Evolutionary conservation across 306 rosid genomes (phyloP).

Genomic region (Datisca glomerata): DNA sequence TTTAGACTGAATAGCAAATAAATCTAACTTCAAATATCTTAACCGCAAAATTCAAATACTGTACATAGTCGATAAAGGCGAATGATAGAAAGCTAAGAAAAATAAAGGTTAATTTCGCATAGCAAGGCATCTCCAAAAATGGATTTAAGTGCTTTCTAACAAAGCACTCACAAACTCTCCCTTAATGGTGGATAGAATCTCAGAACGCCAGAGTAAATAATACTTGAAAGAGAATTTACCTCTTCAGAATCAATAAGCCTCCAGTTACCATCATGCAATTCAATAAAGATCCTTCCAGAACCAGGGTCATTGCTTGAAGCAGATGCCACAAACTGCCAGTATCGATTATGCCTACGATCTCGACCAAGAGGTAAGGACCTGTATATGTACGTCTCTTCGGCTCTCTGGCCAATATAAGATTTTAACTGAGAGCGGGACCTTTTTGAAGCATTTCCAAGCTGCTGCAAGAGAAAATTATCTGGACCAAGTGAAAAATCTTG

Average conservation of each 20-base stretch:
- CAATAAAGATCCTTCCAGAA: conserved; percentile 89
- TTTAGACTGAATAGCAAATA: no score
- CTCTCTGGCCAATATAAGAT: conserved; percentile 77
- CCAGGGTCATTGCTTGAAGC: conserved; percentile 95
- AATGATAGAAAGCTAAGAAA: no score
- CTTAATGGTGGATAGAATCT: no score
- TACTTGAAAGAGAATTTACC: conserved; percentile 28
- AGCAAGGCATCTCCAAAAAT: no score
- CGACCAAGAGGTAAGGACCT: conserved; percentile 98
- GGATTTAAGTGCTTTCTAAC: no score
- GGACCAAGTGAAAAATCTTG: conserved; percentile 54
- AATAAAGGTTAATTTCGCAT: no score
- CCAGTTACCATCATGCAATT: conserved; percentile 78
- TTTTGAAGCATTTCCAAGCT: conserved; percentile 66
- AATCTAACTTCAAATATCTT: no score
- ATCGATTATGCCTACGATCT: conserved; percentile 92
- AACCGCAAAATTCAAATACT: no score
- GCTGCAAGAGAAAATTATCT: conserved; percentile 59
- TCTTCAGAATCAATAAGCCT: conserved; percentile 88
- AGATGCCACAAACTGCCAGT: conserved; percentile 95
- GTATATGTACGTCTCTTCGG: conserved; percentile 93
- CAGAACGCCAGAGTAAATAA: conserved; percentile 3
- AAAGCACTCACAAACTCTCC: no score
- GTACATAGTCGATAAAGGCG: no score
- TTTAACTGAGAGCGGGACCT: conserved; percentile 92